Evolutionary conservation across 2,329 filamentous ascomycete genomes (phyloP).

Genomic region (Fusarium albidum): DNA sequence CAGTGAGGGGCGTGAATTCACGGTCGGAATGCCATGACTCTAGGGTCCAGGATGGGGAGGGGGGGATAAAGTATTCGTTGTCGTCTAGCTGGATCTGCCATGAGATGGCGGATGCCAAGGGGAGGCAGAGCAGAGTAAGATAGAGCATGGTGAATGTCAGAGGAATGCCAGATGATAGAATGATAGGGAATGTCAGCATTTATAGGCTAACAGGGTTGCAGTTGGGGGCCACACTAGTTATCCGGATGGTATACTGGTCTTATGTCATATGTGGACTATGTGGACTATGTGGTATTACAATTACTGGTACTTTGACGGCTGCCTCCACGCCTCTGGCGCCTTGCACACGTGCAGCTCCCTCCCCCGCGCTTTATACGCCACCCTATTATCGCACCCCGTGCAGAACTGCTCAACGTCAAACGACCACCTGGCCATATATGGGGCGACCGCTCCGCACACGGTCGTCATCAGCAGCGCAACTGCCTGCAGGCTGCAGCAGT

Average conservation of each 20-base stretch:
- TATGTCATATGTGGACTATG: too few species aligned
- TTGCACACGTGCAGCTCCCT: slow-evolving; percentile 20
- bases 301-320: too few species aligned
- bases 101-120: slow-evolving; percentile 9
- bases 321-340: neutral
- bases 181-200: too few species aligned
- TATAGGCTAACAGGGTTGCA: too few species aligned
- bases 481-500: too few species aligned
- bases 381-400: slow-evolving; percentile 6
- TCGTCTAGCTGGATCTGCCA: slow-evolving; percentile 20
- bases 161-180: too few species aligned
- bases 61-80: slow-evolving; percentile 21
- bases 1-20: slow-evolving; percentile 17
- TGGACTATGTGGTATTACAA: too few species aligned
- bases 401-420: slow-evolving; percentile 21
- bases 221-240: too few species aligned
- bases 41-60: slow-evolving; percentile 8
- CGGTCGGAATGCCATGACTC: neutral
- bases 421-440: neutral
- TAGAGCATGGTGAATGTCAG: too few species aligned
- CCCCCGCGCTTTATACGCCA: slow-evolving; percentile 12
- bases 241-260: too few species aligned
- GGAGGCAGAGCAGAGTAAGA: slow-evolving; percentile 1
- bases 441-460: too few species aligned
- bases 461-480: too few species aligned